phyloP scores from a whole-genome alignment of 2,329 filamentous ascomycete genomes.

The Diaporthe capsici region DNA sequence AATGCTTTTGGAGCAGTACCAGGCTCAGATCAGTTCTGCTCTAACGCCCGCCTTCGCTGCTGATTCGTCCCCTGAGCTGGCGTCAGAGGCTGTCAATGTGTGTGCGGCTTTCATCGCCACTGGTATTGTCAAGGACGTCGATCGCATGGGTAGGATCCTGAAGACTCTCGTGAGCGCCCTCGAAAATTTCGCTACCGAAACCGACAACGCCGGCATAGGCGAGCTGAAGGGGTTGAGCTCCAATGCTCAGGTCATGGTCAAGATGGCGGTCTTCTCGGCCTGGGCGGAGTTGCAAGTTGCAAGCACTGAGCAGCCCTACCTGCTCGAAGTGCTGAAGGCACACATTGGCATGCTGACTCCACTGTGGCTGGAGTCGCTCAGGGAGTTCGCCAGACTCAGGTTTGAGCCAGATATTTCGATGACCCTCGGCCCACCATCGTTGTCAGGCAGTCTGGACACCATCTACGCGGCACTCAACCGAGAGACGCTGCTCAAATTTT shows the following conservation, averaged over 20 bases:
- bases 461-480: slow-evolving; percentile 96
- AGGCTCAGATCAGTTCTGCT: slow-evolving; percentile 97
- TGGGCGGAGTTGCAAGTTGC: slow-evolving; percentile 98
- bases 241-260: slow-evolving; percentile 98
- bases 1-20: slow-evolving; percentile 96
- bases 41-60: slow-evolving; percentile 95
- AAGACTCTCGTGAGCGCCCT: slow-evolving; percentile 92
- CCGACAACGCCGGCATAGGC: slow-evolving; percentile 88
- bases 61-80: slow-evolving; percentile 95
- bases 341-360: slow-evolving; percentile 93
- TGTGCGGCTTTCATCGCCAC: slow-evolving; percentile 98
- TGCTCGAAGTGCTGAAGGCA: slow-evolving; percentile 89
- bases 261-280: slow-evolving; percentile 95
- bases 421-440: slow-evolving; percentile 83
- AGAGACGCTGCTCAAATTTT: slow-evolving; percentile 93
- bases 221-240: slow-evolving; percentile 93
- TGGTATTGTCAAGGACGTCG: slow-evolving; percentile 96
- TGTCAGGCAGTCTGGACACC: slow-evolving; percentile 89
- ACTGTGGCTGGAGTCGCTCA: slow-evolving; percentile 91
- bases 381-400: slow-evolving; percentile 89
- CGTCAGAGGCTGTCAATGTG: slow-evolving; percentile 95
- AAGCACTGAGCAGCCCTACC: slow-evolving; percentile 90
- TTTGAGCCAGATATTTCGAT: slow-evolving; percentile 99
- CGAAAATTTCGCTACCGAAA: slow-evolving; percentile 89
- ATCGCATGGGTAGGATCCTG: slow-evolving; percentile 98